These are phyloP conservation scores for Geranium incanum DNA, from an alignment of 441 rosid genomes.

Conservation along the genomic window DNA sequence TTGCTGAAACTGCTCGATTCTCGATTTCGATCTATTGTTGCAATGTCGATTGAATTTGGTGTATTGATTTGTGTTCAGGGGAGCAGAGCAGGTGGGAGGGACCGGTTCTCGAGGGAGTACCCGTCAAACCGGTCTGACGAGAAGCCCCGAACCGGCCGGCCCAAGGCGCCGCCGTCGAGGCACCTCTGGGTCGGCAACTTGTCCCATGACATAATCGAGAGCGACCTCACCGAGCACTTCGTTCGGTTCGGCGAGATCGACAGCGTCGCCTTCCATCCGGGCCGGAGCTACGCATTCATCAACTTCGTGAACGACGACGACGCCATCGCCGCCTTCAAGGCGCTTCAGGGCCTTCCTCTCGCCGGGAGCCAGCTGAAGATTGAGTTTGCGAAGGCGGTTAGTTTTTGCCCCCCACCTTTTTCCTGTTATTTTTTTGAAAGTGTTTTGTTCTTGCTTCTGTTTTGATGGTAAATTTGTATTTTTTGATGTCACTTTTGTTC, in stretches of 20 bases:
- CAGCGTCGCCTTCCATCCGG: constrained; percentile 72
- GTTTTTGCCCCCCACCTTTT: constrained; percentile 36
- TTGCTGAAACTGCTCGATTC: neutral
- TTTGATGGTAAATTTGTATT: constrained; percentile 13
- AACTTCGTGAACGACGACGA: constrained; percentile 61
- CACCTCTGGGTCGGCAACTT: constrained; percentile 93
- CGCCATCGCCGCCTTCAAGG: constrained; percentile 61
- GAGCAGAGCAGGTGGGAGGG: constrained; percentile 41
- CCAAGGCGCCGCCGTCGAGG: constrained; percentile 64
- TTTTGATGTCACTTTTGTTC: constrained; percentile 15
- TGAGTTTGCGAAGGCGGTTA: constrained; percentile 99
- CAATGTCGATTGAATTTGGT: neutral
- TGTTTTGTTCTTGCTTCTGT: constrained; percentile 13
- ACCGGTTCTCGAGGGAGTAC: constrained; percentile 40
- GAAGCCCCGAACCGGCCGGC: constrained; percentile 14
- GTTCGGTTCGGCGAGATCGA: constrained; percentile 67
- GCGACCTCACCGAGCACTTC: constrained; percentile 48
- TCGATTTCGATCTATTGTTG: neutral
- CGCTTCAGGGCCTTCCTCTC: constrained; percentile 70
- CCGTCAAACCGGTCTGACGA: constrained; percentile 30
- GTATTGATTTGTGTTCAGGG: constrained; percentile 29
- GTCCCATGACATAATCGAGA: constrained; percentile 51
- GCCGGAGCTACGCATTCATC: constrained; percentile 75
- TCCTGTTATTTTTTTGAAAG: constrained; percentile 19
- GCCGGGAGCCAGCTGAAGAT: constrained; percentile 84